These are phyloP conservation scores for Hura crepitans DNA, from an alignment of 441 rosid species.

Conservation along the genomic window DNA sequence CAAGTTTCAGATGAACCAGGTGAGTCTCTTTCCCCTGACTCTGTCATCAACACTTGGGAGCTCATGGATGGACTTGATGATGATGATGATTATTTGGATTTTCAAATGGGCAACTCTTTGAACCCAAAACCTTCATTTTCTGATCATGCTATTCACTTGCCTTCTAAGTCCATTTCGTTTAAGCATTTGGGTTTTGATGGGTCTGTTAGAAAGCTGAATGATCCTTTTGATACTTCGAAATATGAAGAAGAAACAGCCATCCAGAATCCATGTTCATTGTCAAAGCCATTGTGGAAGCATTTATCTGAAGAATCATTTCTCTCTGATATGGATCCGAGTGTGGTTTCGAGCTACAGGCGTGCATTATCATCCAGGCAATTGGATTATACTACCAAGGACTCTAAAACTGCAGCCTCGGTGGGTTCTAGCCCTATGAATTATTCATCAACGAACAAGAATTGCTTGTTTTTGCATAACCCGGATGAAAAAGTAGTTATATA, in stretches of 20 bases:
- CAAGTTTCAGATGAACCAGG: conserved; percentile 24
- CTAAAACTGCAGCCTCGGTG: conserved; percentile 25
- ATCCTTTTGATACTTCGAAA: conserved; percentile 36
- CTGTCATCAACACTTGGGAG: conserved; percentile 92
- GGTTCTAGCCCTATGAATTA: conserved; percentile 32
- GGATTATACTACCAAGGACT: conserved; percentile 27
- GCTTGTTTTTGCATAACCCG: conserved; percentile 19
- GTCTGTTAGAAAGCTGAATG: conserved; percentile 35
- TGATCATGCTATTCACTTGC: conserved; percentile 19
- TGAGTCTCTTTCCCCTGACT: conserved; percentile 60
- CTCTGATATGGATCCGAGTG: conserved; percentile 64
- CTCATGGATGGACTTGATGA: conserved; percentile 94
- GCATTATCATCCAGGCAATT: conserved; percentile 76
- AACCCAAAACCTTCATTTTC: conserved; percentile 26
- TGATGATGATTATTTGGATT: conserved; percentile 53
- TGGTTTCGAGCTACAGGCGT: conserved; percentile 67
- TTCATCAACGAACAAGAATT: conserved; percentile 16
- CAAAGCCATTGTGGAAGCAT: conserved; percentile 82
- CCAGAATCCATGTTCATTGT: conserved; percentile 36
- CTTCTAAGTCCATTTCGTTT: conserved; percentile 31
- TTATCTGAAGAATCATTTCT: conserved; percentile 82
- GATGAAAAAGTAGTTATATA: conserved; percentile 55
- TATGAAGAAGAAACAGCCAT: conserved; percentile 24
- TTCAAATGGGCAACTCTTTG: conserved; percentile 24
- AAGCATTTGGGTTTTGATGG: conserved; percentile 28